These are phyloP conservation scores for Trichoderma reesei DNA, from an alignment of 495 filamentous ascomycete species.

Conservation along the genomic window DNA sequence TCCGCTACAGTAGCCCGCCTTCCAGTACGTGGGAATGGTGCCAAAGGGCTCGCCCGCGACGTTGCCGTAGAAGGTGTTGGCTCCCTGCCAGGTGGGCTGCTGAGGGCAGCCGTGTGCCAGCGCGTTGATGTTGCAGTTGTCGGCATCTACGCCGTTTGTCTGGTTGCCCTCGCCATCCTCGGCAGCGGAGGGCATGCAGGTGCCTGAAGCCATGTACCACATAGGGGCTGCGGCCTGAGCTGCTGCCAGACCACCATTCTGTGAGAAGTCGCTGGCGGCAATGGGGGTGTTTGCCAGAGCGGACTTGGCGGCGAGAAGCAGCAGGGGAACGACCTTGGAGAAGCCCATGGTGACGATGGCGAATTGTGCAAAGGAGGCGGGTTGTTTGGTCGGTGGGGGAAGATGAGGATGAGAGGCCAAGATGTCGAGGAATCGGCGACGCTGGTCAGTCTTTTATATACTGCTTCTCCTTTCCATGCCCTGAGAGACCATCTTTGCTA, in stretches of 20 bases:
- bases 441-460: background rate
- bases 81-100: background rate
- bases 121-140: slow-evolving; percentile 5
- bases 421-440: background rate
- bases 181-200: background rate
- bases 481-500: too few relatives aligned
- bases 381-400: background rate
- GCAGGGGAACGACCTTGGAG: background rate
- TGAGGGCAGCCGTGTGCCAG: background rate
- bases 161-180: slow-evolving; percentile 1
- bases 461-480: too few relatives aligned
- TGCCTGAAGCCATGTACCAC: slow-evolving; percentile 2
- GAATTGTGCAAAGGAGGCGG: background rate
- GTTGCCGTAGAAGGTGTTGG: background rate
- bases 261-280: background rate
- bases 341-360: background rate
- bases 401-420: background rate
- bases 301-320: background rate
- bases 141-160: background rate
- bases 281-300: background rate
- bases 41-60: background rate
- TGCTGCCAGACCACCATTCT: background rate
- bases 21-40: slow-evolving; percentile 1
- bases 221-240: background rate
- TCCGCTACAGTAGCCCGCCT: background rate